A percentile compares a stretch with the other conserved stretches of the same genome.
These are phyloP conservation scores for Samsoniella hepiali DNA, from an alignment of 2,329 filamentous ascomycete genomes.

Conservation along the genomic window DNA sequence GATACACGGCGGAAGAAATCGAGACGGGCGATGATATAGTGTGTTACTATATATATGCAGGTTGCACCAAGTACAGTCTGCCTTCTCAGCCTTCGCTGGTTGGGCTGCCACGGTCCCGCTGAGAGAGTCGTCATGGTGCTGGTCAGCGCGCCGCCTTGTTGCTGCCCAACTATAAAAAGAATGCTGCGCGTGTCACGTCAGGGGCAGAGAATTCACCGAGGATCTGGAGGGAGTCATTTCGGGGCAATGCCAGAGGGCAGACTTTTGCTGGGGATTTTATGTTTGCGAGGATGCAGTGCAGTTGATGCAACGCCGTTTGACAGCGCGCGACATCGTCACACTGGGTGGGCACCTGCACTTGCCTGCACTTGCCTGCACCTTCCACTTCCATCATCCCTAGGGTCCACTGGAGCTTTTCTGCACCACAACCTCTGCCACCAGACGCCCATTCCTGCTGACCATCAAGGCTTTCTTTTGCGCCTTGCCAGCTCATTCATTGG, in stretches of 20 bases:
- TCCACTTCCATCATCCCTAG: not conserved
- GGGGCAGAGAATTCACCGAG: not conserved
- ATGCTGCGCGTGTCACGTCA: not conserved
- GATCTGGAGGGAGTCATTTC: not conserved
- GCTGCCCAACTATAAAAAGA: constrained; percentile 17
- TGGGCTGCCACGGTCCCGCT: constrained; percentile 10
- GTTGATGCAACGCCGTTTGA: constrained; percentile 8
- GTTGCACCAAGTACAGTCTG: constrained; percentile 1
- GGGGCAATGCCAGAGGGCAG: not conserved
- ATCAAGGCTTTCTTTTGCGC: not conserved
- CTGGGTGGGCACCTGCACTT: not conserved
- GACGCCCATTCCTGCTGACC: not conserved
- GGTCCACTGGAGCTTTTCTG: constrained; percentile 4
- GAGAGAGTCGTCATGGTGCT: constrained; percentile 9
- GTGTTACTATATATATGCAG: constrained; percentile 18
- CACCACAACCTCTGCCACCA: constrained; percentile 2
- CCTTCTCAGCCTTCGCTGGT: constrained; percentile 12
- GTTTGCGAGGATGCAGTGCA: constrained; percentile 6
- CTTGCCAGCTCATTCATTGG: constrained; percentile 4
- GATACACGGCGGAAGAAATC: not conserved
- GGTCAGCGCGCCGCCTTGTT: constrained; percentile 11
- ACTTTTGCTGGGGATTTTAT: not conserved
- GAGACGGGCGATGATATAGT: constrained; percentile 1
- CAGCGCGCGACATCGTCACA: constrained; percentile 6
- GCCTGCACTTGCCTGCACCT: not conserved